phyloP scores from a whole-genome alignment of 139 green algal species.

The Coelastrella sp. region DNA sequence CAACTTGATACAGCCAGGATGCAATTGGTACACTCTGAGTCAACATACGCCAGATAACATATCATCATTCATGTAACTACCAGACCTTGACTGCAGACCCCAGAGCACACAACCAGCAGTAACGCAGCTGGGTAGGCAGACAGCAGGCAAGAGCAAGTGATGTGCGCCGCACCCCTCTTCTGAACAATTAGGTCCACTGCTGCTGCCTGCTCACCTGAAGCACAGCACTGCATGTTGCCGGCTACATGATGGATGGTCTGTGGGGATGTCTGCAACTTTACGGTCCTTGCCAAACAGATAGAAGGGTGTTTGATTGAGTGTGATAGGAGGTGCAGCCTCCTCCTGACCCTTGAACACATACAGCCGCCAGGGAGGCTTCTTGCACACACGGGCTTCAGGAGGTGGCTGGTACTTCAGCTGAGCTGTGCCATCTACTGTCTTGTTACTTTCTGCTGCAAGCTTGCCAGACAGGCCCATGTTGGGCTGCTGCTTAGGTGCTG shows the following conservation, averaged over 20 bases:
- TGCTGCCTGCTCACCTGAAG: slow-evolving; percentile 76
- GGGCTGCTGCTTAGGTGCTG: slow-evolving; percentile 55
- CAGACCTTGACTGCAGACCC: too few relatives aligned
- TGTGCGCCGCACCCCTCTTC: too few relatives aligned
- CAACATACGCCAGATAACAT: too few relatives aligned
- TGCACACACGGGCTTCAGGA: slow-evolving; percentile 75
- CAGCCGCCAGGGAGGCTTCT: slow-evolving; percentile 83
- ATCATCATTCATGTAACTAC: too few relatives aligned
- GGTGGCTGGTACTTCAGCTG: slow-evolving; percentile 87
- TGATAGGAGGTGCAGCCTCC: slow-evolving; percentile 52
- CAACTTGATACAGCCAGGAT: too few relatives aligned
- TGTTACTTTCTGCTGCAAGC: slow-evolving; percentile 91
- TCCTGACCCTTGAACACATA: slow-evolving; percentile 94
- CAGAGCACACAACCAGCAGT: too few relatives aligned
- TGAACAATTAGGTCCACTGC: too few relatives aligned
- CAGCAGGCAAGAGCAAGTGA: too few relatives aligned
- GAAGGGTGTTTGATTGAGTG: slow-evolving; percentile 54
- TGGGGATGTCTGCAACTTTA: slow-evolving; percentile 89
- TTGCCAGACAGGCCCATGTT: slow-evolving; percentile 88
- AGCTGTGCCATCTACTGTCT: slow-evolving; percentile 69
- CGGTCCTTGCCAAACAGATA: slow-evolving; percentile 96
- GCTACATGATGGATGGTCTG: slow-evolving; percentile 95
- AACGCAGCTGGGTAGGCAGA: too few relatives aligned
- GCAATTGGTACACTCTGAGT: too few relatives aligned
- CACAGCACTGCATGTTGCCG: slow-evolving; percentile 97